Conservation (phyloP, 345 rosid species). For the Eutrema heterophyllum region DNA sequence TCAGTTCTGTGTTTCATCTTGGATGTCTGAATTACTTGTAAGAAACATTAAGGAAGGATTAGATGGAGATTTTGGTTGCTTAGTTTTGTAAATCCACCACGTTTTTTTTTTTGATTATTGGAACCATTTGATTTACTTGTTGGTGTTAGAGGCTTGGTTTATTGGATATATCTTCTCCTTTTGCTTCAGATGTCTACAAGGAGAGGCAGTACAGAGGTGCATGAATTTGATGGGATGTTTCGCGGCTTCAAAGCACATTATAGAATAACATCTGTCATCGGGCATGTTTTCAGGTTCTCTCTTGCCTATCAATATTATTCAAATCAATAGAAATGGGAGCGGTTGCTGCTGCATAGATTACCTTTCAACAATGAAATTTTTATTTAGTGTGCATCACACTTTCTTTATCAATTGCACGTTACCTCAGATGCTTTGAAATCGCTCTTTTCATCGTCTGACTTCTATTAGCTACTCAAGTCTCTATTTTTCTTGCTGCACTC, state of each 20-base stretch:
- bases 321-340: neutral
- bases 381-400: neutral
- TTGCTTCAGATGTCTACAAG: conserved; percentile 64
- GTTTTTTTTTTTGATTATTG: neutral
- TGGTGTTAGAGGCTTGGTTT: neutral
- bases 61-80: neutral
- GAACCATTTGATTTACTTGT: neutral
- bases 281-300: conserved; percentile 90
- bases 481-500: neutral
- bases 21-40: neutral
- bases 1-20: neutral
- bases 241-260: conserved; percentile 49
- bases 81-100: neutral
- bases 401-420: neutral
- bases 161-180: neutral
- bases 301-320: neutral
- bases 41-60: neutral
- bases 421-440: neutral
- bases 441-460: neutral
- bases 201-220: conserved; percentile 82
- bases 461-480: neutral
- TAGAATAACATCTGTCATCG: conserved; percentile 83
- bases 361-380: neutral
- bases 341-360: neutral
- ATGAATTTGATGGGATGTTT: conserved; percentile 74